Percentiles rank a stretch among this genome's conserved stretches.
phyloP scores from a whole-genome alignment of 164 flowering plant species.

The Annona squamosa region DNA sequence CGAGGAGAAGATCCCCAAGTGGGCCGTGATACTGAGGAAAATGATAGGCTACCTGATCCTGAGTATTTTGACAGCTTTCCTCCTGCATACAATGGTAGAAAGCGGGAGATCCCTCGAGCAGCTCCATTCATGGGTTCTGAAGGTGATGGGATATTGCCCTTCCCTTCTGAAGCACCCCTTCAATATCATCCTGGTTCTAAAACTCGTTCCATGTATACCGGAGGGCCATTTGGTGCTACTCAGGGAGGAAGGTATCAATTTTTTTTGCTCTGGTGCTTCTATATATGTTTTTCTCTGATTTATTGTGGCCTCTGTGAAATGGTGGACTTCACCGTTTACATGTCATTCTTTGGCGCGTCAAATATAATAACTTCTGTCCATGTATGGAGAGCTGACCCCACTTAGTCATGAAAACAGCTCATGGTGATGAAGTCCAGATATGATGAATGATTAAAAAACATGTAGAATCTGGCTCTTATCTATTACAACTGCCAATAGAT shows the following conservation, averaged over 20 bases:
- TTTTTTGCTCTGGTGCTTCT: neutral
- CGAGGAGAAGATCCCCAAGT: slow-evolving; percentile 28
- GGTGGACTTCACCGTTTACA: neutral
- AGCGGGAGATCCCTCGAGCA: slow-evolving; percentile 37
- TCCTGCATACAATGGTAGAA: slow-evolving; percentile 26
- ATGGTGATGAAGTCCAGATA: too few species aligned
- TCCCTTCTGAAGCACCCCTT: slow-evolving; percentile 29
- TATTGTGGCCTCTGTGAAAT: neutral
- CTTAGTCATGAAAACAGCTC: too few species aligned
- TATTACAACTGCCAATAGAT: too few species aligned
- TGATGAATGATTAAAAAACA: too few species aligned
- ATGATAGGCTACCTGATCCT: slow-evolving; percentile 21
- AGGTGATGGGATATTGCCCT: slow-evolving; percentile 35
- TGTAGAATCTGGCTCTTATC: too few species aligned
- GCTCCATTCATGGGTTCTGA: slow-evolving; percentile 25
- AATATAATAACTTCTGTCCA: too few species aligned
- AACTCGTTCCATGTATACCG: slow-evolving; percentile 26
- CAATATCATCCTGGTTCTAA: slow-evolving; percentile 31
- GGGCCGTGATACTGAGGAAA: slow-evolving; percentile 33
- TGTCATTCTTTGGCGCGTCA: neutral
- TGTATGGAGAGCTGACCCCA: too few species aligned
- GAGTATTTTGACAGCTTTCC: slow-evolving; percentile 32
- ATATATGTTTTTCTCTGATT: neutral
- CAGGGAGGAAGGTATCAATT: slow-evolving; percentile 47
- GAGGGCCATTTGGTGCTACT: slow-evolving; percentile 19